A percentile compares a stretch with the other conserved stretches of the same genome.
phyloP scores from a whole-genome alignment of 352 stramenopile species.

The Globisporangium paddicum region DNA sequence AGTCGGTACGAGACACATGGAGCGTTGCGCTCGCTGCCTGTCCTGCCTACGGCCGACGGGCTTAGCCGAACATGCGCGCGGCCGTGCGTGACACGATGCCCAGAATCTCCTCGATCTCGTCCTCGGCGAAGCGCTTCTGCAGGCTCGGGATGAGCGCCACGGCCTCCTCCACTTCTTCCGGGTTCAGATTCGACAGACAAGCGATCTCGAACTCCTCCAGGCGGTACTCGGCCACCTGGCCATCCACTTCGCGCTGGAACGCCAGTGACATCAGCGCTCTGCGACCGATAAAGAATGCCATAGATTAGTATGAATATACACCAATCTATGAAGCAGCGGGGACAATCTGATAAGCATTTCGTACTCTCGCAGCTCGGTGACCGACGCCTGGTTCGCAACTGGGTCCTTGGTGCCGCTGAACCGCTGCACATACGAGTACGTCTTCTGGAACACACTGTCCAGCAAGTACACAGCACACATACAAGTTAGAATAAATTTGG shows the following conservation, averaged over 20 bases:
- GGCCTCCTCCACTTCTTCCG: constrained; percentile 85
- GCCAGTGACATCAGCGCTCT: constrained; percentile 83
- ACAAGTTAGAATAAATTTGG: background rate
- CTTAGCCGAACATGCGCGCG: constrained; percentile 80
- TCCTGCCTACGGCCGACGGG: background rate
- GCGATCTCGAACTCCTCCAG: constrained; percentile 90
- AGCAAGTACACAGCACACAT: background rate
- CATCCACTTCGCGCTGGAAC: constrained; percentile 77
- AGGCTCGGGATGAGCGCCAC: constrained; percentile 86
- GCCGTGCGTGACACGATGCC: constrained; percentile 84
- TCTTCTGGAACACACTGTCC: constrained; percentile 87
- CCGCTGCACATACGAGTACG: constrained; percentile 88
- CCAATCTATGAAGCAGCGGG: background rate
- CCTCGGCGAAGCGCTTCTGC: constrained; percentile 84
- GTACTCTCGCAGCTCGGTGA: constrained; percentile 86
- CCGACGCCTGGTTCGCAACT: constrained; percentile 86
- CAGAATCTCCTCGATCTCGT: constrained; percentile 90
- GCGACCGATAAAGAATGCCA: too few species aligned
- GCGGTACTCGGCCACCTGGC: constrained; percentile 65
- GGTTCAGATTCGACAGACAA: constrained; percentile 88
- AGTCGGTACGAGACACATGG: constrained; percentile 1
- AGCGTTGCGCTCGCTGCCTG: background rate
- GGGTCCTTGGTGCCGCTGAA: constrained; percentile 91
- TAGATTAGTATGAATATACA: too few species aligned
- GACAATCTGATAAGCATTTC: constrained; percentile 11